Base-by-base conservation (phyloP, 257 asterid genomes). In the Parsonsia alboflavescens region DNA sequence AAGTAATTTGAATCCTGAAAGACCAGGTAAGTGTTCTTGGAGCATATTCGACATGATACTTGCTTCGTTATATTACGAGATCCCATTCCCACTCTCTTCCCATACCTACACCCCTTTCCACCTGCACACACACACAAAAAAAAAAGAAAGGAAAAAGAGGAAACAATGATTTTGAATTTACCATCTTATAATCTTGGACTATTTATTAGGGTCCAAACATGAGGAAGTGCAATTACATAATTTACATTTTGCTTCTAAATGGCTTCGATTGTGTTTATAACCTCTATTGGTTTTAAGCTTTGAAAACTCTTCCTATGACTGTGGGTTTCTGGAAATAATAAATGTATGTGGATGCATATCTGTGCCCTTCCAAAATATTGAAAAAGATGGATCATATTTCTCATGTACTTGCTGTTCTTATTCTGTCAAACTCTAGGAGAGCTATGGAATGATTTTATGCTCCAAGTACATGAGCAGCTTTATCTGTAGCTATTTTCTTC, bases 1-100 rank as follows among this genome's bases (percentile, higher is more conserved):
- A 84, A 88, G 78, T 84, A 95, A 95, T 83, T 72, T 91, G 86
- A 91, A 91, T 75, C 94, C 97, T 28, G 98, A 95, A 75, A 86
- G 97, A 74, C 98, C 99, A 83, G 99, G 98, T 95, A 79, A 53
- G 80, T 76, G 74, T 53, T 80, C 50, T 22, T 73, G 66, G 71
- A 15, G 36, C 57, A 59, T 45, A 65, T 19, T 36, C 24, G 5
- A 1, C 16, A 48, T 19, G 71, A 30, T 62, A 28, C 17, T 30
- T 22, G 7, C 30, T 78, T 15, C 0, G 53, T 53, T 62, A 57
- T 6, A 61, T 46, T 45, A 22, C 52, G 24, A 6, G 11, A 41
- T 19, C 39, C 7, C n/a, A n/a, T n/a, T n/a, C n/a, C n/a, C n/a
- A n/a, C n/a, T n/a, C n/a, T n/a, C n/a, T n/a, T n/a, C n/a, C n/a